A percentile compares a stretch with the other conserved stretches of the same genome.
These are phyloP conservation scores for Gliomastix tumulicola DNA, from an alignment of 2,329 filamentous ascomycete genomes.

Conservation along the genomic window DNA sequence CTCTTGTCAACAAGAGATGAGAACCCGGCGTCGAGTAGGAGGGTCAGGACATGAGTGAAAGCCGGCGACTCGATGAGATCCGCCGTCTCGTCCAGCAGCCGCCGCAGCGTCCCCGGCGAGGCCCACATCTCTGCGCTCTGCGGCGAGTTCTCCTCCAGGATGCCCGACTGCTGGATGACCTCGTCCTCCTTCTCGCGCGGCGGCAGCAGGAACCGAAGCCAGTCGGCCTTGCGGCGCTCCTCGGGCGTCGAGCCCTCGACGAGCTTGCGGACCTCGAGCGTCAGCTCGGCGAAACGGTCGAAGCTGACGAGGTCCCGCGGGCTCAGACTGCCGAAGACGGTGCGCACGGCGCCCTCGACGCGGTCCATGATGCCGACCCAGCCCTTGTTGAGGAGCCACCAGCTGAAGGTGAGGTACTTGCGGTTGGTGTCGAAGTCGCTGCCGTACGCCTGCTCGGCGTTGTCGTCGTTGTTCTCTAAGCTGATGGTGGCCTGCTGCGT, in stretches of 20 bases:
- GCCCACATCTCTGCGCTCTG: slow-evolving; percentile 30
- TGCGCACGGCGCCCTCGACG: slow-evolving; percentile 78
- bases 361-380: slow-evolving; percentile 77
- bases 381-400: slow-evolving; percentile 92
- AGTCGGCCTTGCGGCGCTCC: slow-evolving; percentile 45
- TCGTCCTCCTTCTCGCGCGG: slow-evolving; percentile 70
- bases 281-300: slow-evolving; percentile 71
- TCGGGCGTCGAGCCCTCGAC: slow-evolving; percentile 60
- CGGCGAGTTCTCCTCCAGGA: slow-evolving; percentile 46
- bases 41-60: slow-evolving; percentile 79
- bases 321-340: slow-evolving; percentile 83
- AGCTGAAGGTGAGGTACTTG: slow-evolving; percentile 92
- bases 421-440: slow-evolving; percentile 96
- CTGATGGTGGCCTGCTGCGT: slow-evolving; percentile 70
- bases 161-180: slow-evolving; percentile 80
- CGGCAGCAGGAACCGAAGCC: slow-evolving; percentile 81
- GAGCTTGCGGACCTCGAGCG: slow-evolving; percentile 74
- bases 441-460: slow-evolving; percentile 72
- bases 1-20: slow-evolving; percentile 77
- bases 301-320: slow-evolving; percentile 83
- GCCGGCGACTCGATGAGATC: slow-evolving; percentile 92
- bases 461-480: slow-evolving; percentile 87
- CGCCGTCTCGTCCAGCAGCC: slow-evolving; percentile 88
- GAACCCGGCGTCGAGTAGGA: slow-evolving; percentile 83
- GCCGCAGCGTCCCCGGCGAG: slow-evolving; percentile 59